Conservation (phyloP, 257 asterid genomes). For the Jaltomata sinuosa region DNA sequence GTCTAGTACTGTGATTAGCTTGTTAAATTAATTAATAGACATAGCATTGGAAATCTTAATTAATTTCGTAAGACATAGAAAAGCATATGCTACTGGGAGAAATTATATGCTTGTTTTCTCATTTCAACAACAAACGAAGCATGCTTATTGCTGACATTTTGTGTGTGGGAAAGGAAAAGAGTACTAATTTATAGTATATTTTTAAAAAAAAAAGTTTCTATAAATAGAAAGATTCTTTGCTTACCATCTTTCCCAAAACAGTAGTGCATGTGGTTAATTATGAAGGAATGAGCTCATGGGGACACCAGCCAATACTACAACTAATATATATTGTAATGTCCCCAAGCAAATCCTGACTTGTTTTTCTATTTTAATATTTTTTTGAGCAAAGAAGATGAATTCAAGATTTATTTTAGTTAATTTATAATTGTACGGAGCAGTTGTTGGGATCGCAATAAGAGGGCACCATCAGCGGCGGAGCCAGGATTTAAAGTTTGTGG, state of each 20-base stretch:
- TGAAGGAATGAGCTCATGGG: conserved; percentile 6
- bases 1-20: too few relatives aligned
- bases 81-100: too few relatives aligned
- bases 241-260: conserved; percentile 1
- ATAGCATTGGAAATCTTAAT: not conserved
- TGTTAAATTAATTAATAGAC: too few relatives aligned
- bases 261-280: too few relatives aligned
- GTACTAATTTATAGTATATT: not conserved
- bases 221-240: conserved; percentile 15
- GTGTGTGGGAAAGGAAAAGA: conserved; percentile 5
- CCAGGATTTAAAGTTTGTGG: too few relatives aligned
- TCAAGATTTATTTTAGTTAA: too few relatives aligned
- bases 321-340: not conserved
- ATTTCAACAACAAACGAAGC: not conserved
- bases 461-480: too few relatives aligned
- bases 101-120: not conserved
- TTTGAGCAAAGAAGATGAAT: too few relatives aligned
- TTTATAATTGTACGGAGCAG: too few relatives aligned
- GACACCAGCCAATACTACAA: not conserved
- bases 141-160: not conserved
- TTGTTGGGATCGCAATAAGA: too few relatives aligned
- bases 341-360: not conserved
- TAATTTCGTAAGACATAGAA: not conserved
- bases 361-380: too few relatives aligned
- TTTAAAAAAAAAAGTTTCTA: not conserved